A percentile compares a stretch with the other conserved stretches of the same genome.
Conservation (phyloP, 2,329 filamentous ascomycete species). For the Aureobasidium pullulans region DNA sequence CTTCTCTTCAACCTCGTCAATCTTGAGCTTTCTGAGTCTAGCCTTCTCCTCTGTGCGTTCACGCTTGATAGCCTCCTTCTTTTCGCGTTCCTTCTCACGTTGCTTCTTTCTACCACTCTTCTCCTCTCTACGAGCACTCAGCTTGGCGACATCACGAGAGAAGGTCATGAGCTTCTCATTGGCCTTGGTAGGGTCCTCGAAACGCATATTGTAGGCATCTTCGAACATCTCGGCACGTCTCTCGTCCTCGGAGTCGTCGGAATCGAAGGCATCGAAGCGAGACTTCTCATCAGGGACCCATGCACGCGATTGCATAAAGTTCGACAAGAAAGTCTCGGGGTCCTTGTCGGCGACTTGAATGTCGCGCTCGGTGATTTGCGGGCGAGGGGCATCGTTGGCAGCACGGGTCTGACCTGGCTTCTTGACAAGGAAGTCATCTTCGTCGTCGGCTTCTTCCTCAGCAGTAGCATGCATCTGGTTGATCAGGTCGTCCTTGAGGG, state of each 20-base stretch:
- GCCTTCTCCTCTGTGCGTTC: constrained; percentile 74
- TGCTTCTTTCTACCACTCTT: constrained; percentile 71
- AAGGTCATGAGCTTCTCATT: constrained; percentile 87
- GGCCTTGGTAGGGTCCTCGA: constrained; percentile 81
- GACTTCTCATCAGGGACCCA: constrained; percentile 68
- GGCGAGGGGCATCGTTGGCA: not conserved
- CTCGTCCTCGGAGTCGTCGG: constrained; percentile 75
- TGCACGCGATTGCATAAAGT: constrained; percentile 85
- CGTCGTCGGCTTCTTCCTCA: constrained; percentile 39
- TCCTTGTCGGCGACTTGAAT: constrained; percentile 75
- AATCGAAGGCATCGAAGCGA: constrained; percentile 77
- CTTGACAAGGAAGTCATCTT: constrained; percentile 64
- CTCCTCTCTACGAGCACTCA: constrained; percentile 81
- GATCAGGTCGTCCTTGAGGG: constrained; percentile 68
- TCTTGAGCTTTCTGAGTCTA: constrained; percentile 75
- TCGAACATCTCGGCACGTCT: constrained; percentile 79
- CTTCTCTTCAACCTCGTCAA: constrained; percentile 84
- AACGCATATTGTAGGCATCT: constrained; percentile 88
- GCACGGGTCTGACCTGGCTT: constrained; percentile 48
- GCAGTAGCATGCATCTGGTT: constrained; percentile 68
- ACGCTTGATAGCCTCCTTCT: constrained; percentile 70
- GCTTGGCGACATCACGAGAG: constrained; percentile 75
- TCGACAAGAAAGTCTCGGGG: constrained; percentile 86
- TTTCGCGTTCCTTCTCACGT: constrained; percentile 69
- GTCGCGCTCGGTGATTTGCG: constrained; percentile 49